These are phyloP conservation scores for Xylaria cubensis DNA, from an alignment of 495 filamentous ascomycete genomes.

Conservation along the genomic window DNA sequence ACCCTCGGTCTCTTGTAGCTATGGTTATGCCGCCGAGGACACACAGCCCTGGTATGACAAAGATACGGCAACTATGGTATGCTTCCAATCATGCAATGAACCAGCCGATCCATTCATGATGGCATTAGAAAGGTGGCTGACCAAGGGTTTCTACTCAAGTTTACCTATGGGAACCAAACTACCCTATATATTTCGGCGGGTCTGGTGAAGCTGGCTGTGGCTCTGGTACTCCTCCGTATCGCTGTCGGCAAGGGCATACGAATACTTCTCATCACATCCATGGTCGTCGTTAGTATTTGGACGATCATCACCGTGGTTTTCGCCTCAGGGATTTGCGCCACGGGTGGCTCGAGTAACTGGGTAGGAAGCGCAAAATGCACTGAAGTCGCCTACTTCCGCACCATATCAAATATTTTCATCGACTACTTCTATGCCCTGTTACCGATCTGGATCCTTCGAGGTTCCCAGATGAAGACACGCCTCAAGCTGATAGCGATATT, in stretches of 20 bases:
- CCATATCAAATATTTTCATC: constrained; percentile 41
- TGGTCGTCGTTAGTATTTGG: constrained; percentile 35
- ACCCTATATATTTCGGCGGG: constrained; percentile 40
- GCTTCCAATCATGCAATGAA: neutral
- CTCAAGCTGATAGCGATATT: constrained; percentile 36
- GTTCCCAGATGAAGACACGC: constrained; percentile 30
- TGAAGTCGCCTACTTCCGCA: constrained; percentile 39
- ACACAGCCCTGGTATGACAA: constrained; percentile 35
- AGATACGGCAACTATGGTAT: constrained; percentile 30
- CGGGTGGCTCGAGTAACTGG: constrained; percentile 38
- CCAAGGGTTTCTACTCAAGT: constrained; percentile 18
- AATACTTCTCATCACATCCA: constrained; percentile 33
- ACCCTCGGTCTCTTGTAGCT: constrained; percentile 15
- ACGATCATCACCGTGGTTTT: constrained; percentile 40
- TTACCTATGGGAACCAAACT: constrained; percentile 38
- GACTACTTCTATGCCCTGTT: constrained; percentile 42
- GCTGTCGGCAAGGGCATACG: constrained; percentile 33
- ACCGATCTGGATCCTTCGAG: constrained; percentile 35
- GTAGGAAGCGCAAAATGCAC: constrained; percentile 35
- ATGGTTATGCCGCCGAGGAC: constrained; percentile 38
- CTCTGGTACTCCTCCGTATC: constrained; percentile 39
- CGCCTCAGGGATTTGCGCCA: constrained; percentile 39
- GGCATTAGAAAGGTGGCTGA: constrained; percentile 20
- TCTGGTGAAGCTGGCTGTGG: constrained; percentile 39
- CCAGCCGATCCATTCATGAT: neutral